Evolutionary conservation across 768 basidiomycete species (phyloP).

Genomic region (Auriscalpium microsporum): DNA sequence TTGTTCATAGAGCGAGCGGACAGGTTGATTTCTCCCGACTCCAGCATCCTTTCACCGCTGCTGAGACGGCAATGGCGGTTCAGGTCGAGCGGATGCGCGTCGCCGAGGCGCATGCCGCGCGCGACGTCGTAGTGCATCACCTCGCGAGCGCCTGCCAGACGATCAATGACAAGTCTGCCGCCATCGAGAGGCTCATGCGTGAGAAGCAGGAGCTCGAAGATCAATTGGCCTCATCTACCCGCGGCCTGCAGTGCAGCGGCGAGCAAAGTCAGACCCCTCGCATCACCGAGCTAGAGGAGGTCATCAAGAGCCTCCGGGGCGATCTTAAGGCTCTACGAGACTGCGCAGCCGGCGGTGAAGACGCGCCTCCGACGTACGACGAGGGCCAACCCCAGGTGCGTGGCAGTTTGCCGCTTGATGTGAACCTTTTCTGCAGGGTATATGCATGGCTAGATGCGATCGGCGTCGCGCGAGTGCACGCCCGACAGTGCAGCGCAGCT

Average conservation of each 20-base stretch:
- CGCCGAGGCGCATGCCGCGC: slow-evolving; percentile 12
- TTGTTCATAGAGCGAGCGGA: too few relatives aligned
- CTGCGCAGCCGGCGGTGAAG: slow-evolving; percentile 5
- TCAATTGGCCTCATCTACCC: slow-evolving; percentile 17
- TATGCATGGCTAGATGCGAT: background rate
- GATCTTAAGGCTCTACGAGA: slow-evolving; percentile 25
- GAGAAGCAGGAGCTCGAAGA: slow-evolving; percentile 19
- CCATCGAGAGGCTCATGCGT: slow-evolving; percentile 5
- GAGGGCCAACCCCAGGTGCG: background rate
- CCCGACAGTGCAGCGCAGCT: slow-evolving; percentile 11
- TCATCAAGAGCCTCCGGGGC: slow-evolving; percentile 5
- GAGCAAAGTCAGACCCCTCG: slow-evolving; percentile 9
- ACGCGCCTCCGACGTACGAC: slow-evolving; percentile 22
- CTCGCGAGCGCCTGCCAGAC: slow-evolving; percentile 12
- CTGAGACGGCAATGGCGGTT: slow-evolving; percentile 14
- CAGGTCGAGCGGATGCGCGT: slow-evolving; percentile 11
- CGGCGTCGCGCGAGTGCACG: slow-evolving; percentile 3
- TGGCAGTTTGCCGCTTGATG: background rate
- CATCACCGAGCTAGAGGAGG: slow-evolving; percentile 30
- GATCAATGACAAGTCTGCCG: slow-evolving; percentile 12
- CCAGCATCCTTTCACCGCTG: slow-evolving; percentile 7
- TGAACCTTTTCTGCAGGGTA: background rate
- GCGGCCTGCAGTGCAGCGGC: background rate
- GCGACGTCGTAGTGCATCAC: slow-evolving; percentile 13
- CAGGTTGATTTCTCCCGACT: too few relatives aligned